Conservation (phyloP, 2,329 filamentous ascomycete genomes). For the Fusarium stilboides region DNA sequence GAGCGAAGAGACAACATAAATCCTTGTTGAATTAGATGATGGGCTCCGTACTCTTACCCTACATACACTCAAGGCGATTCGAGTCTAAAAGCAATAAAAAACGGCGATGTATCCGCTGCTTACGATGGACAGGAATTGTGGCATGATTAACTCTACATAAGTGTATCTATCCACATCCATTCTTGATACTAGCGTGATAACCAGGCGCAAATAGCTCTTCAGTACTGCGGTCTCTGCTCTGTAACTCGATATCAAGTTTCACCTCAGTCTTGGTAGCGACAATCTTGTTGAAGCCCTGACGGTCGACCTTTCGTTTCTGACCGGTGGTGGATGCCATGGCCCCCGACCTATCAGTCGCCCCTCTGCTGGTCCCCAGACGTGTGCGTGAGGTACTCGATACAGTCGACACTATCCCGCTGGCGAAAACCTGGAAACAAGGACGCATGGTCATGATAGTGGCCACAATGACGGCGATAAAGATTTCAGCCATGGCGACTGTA, state of each 20-base stretch:
- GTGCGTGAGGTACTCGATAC: background rate
- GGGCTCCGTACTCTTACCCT: background rate
- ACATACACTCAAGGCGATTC: background rate
- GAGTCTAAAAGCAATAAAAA: background rate
- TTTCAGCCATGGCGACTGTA: constrained; percentile 15
- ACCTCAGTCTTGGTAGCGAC: background rate
- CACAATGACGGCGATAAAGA: constrained; percentile 12
- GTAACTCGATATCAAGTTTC: background rate
- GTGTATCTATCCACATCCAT: background rate
- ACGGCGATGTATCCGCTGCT: background rate
- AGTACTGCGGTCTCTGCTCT: constrained; percentile 1
- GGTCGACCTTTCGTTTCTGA: constrained; percentile 2
- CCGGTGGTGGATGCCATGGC: background rate
- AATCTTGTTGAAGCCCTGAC: constrained; percentile 5
- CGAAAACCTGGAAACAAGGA: constrained; percentile 5
- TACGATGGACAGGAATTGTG: background rate
- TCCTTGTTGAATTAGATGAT: too few relatives aligned
- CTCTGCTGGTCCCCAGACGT: background rate
- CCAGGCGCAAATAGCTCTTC: background rate
- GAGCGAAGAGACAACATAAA: background rate
- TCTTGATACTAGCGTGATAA: background rate
- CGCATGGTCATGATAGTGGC: constrained; percentile 15
- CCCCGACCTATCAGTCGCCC: background rate
- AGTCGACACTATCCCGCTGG: background rate
- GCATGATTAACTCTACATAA: background rate